These are phyloP conservation scores for Dothideomycetidae sp. DNA, from an alignment of 2,329 filamentous ascomycete species.

Conservation along the genomic window DNA sequence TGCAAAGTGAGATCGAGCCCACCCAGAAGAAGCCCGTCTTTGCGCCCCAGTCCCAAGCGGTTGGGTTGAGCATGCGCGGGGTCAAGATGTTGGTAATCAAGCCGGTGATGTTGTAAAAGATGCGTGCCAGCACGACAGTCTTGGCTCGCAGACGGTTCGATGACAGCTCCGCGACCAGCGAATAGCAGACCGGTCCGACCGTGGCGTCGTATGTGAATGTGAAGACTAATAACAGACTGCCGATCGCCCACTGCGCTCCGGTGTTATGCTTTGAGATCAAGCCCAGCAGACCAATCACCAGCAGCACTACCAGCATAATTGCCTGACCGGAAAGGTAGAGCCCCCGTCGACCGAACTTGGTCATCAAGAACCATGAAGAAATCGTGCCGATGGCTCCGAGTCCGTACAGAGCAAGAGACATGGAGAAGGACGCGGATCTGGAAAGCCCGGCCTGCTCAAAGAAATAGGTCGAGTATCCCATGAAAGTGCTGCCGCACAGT, in stretches of 20 bases:
- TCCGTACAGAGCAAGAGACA: slow-evolving; percentile 26
- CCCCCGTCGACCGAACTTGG: slow-evolving; percentile 22
- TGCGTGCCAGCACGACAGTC: slow-evolving; percentile 19
- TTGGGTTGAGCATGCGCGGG: slow-evolving; percentile 17
- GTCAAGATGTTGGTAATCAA: slow-evolving; percentile 17
- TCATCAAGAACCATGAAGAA: slow-evolving; percentile 22
- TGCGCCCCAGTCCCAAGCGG: slow-evolving; percentile 24
- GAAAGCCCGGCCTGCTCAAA: slow-evolving; percentile 24
- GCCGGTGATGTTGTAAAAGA: slow-evolving; percentile 18
- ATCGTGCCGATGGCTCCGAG: slow-evolving; percentile 21
- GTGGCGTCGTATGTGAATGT: slow-evolving; percentile 39
- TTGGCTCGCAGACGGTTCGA: slow-evolving; percentile 19
- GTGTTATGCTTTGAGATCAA: slow-evolving; percentile 11
- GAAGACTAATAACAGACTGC: slow-evolving; percentile 16
- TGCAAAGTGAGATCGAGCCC: slow-evolving; percentile 21
- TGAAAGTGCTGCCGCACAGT: slow-evolving; percentile 21
- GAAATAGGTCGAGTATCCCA: slow-evolving; percentile 24
- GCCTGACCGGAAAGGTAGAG: slow-evolving; percentile 20
- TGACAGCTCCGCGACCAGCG: slow-evolving; percentile 19
- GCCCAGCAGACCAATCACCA: slow-evolving; percentile 17
- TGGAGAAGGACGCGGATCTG: slow-evolving; percentile 14
- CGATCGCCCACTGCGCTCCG: slow-evolving; percentile 18
- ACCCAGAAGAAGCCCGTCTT: slow-evolving; percentile 31
- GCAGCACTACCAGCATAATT: slow-evolving; percentile 13
- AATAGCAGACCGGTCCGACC: slow-evolving; percentile 28